Evolutionary conservation across 2,329 filamentous ascomycete genomes (phyloP).

Genomic region (Fusarium cyanostomum): DNA sequence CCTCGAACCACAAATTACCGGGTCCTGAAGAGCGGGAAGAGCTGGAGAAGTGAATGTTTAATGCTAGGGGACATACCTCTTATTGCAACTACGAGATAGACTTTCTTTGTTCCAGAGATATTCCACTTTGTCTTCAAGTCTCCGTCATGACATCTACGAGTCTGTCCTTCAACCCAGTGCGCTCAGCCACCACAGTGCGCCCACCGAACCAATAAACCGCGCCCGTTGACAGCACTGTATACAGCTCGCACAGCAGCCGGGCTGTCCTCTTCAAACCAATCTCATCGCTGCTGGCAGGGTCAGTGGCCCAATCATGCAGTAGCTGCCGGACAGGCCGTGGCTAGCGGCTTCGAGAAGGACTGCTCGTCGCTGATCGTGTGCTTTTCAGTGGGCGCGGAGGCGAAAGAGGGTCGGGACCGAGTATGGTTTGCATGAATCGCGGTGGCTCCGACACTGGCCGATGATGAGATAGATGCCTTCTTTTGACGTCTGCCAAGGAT

Average conservation of each 20-base stretch:
- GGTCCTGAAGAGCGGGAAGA: background rate
- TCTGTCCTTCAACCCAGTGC: constrained; percentile 7
- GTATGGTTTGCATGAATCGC: constrained; percentile 23
- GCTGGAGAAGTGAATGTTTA: background rate
- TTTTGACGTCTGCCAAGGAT: background rate
- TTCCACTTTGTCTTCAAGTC: background rate
- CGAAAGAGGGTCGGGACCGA: background rate
- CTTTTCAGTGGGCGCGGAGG: constrained; percentile 26
- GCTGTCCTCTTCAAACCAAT: constrained; percentile 2
- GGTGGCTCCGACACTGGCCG: constrained; percentile 10
- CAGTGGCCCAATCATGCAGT: constrained; percentile 42
- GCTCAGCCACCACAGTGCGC: constrained; percentile 36
- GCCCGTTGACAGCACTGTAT: constrained; percentile 31
- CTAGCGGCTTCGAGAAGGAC: constrained; percentile 41
- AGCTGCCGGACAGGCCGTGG: constrained; percentile 41
- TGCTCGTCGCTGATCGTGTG: constrained; percentile 29
- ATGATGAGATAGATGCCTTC: constrained; percentile 2
- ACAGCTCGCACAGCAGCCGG: constrained; percentile 8
- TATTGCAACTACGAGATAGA: constrained; percentile 2
- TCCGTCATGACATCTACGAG: too few relatives aligned
- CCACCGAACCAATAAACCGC: background rate
- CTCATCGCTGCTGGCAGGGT: constrained; percentile 8
- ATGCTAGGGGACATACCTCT: background rate
- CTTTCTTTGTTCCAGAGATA: background rate
- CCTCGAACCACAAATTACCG: background rate